Percentiles rank a stretch among this genome's conserved stretches.
Conservation (phyloP, 2,329 filamentous ascomycete genomes). For the Epichloe gansuensis region DNA sequence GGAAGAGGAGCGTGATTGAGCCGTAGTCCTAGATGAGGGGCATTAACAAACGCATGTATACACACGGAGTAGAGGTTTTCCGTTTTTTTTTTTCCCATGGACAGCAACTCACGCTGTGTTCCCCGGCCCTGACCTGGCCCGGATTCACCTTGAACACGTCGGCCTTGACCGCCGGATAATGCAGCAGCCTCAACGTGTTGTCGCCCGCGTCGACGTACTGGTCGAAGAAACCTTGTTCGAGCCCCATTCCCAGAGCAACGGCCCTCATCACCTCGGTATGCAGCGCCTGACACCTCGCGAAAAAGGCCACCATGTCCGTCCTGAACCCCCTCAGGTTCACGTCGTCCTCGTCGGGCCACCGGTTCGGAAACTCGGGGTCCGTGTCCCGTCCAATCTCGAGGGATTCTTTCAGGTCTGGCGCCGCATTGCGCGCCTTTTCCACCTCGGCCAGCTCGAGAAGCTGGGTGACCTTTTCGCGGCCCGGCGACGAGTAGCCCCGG, state of each 20-base stretch:
- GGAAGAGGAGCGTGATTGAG: slow-evolving; percentile 49
- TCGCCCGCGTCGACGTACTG: slow-evolving; percentile 55
- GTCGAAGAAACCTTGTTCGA: slow-evolving; percentile 65
- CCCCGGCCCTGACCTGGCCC: slow-evolving; percentile 61
- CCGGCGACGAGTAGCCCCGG: slow-evolving; percentile 57
- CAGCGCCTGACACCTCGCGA: slow-evolving; percentile 57
- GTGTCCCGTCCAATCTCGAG: slow-evolving; percentile 51
- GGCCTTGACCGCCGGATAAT: slow-evolving; percentile 59
- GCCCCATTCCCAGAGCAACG: slow-evolving; percentile 67
- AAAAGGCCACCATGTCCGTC: slow-evolving; percentile 61
- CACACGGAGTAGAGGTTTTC: background rate
- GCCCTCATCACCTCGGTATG: slow-evolving; percentile 73
- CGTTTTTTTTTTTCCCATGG: too few species aligned
- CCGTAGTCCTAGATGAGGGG: slow-evolving; percentile 36
- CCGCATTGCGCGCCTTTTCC: slow-evolving; percentile 40
- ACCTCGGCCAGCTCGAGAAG: slow-evolving; percentile 42
- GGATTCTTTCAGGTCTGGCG: slow-evolving; percentile 53
- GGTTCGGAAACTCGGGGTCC: slow-evolving; percentile 53
- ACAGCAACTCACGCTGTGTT: slow-evolving; percentile 44
- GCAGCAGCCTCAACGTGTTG: slow-evolving; percentile 60
- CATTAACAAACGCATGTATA: background rate
- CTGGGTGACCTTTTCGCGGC: slow-evolving; percentile 57
- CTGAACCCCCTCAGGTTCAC: slow-evolving; percentile 46
- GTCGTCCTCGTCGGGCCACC: slow-evolving; percentile 50
- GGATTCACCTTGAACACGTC: slow-evolving; percentile 53